Percentiles rank a stretch among this genome's conserved stretches.
These are phyloP conservation scores for Fusarium sp. DNA, from an alignment of 2,329 filamentous ascomycete species.

Conservation along the genomic window DNA sequence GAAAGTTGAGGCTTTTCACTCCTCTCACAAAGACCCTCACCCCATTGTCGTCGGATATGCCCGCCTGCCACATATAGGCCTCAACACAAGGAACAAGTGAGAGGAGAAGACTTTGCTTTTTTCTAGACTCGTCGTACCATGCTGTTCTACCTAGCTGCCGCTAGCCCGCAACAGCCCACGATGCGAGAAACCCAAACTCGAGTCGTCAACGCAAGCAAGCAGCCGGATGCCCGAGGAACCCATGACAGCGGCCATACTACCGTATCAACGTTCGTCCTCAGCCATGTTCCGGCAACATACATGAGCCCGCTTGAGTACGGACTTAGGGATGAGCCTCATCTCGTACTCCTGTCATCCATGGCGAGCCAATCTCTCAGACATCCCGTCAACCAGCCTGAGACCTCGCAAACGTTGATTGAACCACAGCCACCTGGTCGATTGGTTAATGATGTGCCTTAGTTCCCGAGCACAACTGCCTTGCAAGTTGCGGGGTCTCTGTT, in stretches of 20 bases:
- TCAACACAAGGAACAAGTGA: conserved; percentile 8
- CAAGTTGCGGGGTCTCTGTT: conserved; percentile 18
- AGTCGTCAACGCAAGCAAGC: conserved; percentile 21
- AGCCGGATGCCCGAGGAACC: conserved; percentile 19
- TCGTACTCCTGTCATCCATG: conserved; percentile 15
- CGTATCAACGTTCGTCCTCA: conserved; percentile 7
- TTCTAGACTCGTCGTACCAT: conserved; percentile 39
- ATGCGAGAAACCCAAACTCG: conserved; percentile 19
- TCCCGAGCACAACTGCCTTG: conserved; percentile 9
- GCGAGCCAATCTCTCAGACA: conserved; percentile 7
- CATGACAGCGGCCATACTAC: conserved; percentile 11
- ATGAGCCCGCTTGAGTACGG: neutral
- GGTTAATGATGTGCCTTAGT: conserved; percentile 9
- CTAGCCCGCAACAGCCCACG: conserved; percentile 18
- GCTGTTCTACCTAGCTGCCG: conserved; percentile 16
- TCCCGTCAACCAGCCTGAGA: conserved; percentile 18
- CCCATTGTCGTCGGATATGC: conserved; percentile 32
- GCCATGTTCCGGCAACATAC: conserved; percentile 8
- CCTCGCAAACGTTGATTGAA: conserved; percentile 18
- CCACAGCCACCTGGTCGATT: conserved; percentile 12
- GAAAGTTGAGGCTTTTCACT: conserved; percentile 11
- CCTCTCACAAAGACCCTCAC: conserved; percentile 5
- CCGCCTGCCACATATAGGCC: conserved; percentile 17
- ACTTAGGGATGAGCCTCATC: conserved; percentile 15
- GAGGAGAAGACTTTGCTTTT: conserved; percentile 34